Percentiles rank a stretch among this genome's conserved stretches.
Conservation (phyloP, 176 grass and related monocot genomes). For the Phragmites australis region DNA sequence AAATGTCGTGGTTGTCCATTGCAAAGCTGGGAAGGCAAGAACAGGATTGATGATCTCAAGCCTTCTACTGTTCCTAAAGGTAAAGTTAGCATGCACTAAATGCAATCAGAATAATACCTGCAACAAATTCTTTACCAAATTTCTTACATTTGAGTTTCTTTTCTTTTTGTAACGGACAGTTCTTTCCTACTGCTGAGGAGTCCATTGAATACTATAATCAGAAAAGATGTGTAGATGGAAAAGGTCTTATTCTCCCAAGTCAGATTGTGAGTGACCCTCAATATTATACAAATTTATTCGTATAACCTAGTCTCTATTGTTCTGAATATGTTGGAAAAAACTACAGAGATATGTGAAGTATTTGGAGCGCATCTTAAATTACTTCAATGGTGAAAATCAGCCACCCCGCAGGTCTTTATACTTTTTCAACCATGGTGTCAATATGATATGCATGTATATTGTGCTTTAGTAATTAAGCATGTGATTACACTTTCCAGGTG, state of each 20-base stretch:
- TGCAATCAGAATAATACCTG: slow-evolving; percentile 14
- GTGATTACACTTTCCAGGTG: slow-evolving; percentile 63
- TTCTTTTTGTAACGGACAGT: slow-evolving; percentile 47
- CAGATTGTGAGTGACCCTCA: slow-evolving; percentile 90
- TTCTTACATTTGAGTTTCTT: slow-evolving; percentile 18
- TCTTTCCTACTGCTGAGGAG: slow-evolving; percentile 97
- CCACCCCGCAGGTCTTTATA: slow-evolving; percentile 65
- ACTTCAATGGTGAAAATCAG: slow-evolving; percentile 97
- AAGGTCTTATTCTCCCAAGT: slow-evolving; percentile 97
- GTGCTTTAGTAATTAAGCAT: slow-evolving; percentile 36
- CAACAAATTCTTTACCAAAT: neutral
- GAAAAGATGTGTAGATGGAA: slow-evolving; percentile 98
- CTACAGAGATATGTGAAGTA: slow-evolving; percentile 98
- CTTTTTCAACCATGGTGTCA: slow-evolving; percentile 23
- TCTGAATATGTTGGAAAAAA: slow-evolving; percentile 48
- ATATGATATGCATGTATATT: slow-evolving; percentile 23
- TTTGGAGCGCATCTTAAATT: slow-evolving; percentile 85
- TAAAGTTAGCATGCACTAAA: slow-evolving; percentile 34
- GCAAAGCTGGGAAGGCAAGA: slow-evolving; percentile 96
- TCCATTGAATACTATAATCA: slow-evolving; percentile 99
- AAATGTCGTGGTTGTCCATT: slow-evolving; percentile 97
- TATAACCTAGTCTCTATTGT: neutral
- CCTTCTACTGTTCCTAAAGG: slow-evolving; percentile 92
- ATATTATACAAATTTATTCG: neutral
- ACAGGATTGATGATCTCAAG: slow-evolving; percentile 99